Base-by-base conservation (phyloP, 2,329 filamentous ascomycete genomes). In the Penicillium expansum region DNA sequence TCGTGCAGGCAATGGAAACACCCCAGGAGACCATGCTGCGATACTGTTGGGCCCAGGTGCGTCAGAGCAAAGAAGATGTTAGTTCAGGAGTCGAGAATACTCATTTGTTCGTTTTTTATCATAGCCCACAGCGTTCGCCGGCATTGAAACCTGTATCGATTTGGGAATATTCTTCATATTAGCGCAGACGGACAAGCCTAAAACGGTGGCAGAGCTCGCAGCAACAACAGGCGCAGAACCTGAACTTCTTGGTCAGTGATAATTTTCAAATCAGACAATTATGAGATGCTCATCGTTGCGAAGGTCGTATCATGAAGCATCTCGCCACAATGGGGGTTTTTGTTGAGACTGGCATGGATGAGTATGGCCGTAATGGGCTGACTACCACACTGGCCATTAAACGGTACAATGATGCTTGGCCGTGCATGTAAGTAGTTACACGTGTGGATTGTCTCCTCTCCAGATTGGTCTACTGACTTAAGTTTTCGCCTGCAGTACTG, bases 11-110 rank as follows among this genome's bases (percentile, higher is more conserved):
- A 9, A 56, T 70, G 43, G 69, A 71, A 43, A 71, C 67, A 13
- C 69, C 69, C 2, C 62, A 64, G 11, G 69, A 71, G 51, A 57
- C 68, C 6, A 67, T 71, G 59, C 61, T 71, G 20, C 58, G 63
- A 27, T 56, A 58, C 44, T 67, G 64, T 41, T 71, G 67, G 69
- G 56, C 66, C 39, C 55, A 69, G 53, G 66, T 67, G 44, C 42
- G 58, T 49, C 29, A 20, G 5, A 37, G 13, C 27, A 14, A 33
- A 11, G 22, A n/a, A 16, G 27, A 20, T 5, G n/a, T 6, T 10
- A 16, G 13, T 33, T 16, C 20, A 20, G 7, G 18, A 33, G 16
- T 20, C 8, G 5, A 22, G 14, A 33, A 47, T 20, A 13, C 44
- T 47, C 10, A 47, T 33, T 22, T 22, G 5, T 1, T 22, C 7